phyloP scores from a whole-genome alignment of 148 eudicot genomes.

The Cornus controversa region DNA sequence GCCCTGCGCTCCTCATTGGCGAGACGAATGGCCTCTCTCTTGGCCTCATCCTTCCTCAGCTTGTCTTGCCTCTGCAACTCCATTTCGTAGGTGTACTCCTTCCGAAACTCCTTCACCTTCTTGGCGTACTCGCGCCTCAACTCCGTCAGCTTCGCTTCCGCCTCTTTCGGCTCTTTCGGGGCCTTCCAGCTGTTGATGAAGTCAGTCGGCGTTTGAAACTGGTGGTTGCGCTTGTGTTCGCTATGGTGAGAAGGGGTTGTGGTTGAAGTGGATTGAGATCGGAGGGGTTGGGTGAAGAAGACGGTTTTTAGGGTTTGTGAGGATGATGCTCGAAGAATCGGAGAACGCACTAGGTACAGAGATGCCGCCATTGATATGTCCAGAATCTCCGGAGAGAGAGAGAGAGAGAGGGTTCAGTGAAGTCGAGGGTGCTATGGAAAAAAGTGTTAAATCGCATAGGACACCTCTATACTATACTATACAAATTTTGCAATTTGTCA shows the following conservation, averaged over 20 bases:
- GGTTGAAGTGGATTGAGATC: constrained; percentile 26
- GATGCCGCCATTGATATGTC: constrained; percentile 18
- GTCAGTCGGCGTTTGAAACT: constrained; percentile 37
- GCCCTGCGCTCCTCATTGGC: constrained; percentile 60
- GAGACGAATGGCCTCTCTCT: constrained; percentile 38
- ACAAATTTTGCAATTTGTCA: too few species aligned
- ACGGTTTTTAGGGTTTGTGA: constrained; percentile 3
- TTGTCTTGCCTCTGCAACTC: constrained; percentile 62
- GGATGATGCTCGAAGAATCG: not conserved
- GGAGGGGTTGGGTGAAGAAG: constrained; percentile 1
- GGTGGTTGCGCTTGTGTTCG: constrained; percentile 43
- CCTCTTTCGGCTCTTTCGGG: constrained; percentile 50
- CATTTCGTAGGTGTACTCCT: constrained; percentile 66
- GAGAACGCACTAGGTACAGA: constrained; percentile 20
- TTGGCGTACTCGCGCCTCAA: constrained; percentile 69
- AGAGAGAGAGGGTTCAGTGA: not conserved
- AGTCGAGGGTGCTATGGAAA: not conserved
- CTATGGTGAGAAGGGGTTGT: constrained; percentile 34
- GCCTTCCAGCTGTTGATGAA: constrained; percentile 49
- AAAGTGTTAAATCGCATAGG: too few species aligned
- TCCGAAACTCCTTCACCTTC: constrained; percentile 57
- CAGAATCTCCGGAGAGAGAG: not conserved
- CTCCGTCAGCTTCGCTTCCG: constrained; percentile 41
- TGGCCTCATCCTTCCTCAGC: constrained; percentile 50
- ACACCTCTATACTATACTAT: too few species aligned